These are phyloP conservation scores for Epichloe sibirici DNA, from an alignment of 2,329 filamentous ascomycete species.

Conservation along the genomic window DNA sequence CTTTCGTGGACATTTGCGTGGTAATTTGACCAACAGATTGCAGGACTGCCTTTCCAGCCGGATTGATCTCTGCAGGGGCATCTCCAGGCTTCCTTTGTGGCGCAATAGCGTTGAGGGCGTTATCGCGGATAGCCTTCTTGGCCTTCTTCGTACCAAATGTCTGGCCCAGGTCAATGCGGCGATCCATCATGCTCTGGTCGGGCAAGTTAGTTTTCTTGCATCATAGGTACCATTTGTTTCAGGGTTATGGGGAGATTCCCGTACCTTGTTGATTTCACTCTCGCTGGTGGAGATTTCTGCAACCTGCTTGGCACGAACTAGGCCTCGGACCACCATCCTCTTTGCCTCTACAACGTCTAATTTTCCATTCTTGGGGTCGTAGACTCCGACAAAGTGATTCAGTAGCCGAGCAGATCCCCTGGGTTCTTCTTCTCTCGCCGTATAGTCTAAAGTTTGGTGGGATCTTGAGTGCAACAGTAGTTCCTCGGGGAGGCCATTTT, in stretches of 20 bases:
- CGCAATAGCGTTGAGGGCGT: constrained; percentile 59
- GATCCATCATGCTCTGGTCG: constrained; percentile 43
- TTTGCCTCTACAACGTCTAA: constrained; percentile 51
- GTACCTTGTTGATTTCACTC: constrained; percentile 17
- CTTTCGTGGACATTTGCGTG: constrained; percentile 52
- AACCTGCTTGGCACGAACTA: constrained; percentile 43
- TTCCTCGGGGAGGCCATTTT: constrained; percentile 30
- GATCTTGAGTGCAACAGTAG: constrained; percentile 45
- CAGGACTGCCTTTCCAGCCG: constrained; percentile 48
- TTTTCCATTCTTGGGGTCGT: constrained; percentile 46
- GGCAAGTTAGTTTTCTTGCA: constrained; percentile 12
- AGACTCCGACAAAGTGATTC: constrained; percentile 54
- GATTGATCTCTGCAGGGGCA: constrained; percentile 37
- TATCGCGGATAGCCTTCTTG: constrained; percentile 60
- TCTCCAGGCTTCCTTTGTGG: constrained; percentile 24
- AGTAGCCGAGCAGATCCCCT: constrained; percentile 25
- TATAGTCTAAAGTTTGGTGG: constrained; percentile 48
- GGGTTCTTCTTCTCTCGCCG: constrained; percentile 35
- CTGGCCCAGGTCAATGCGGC: constrained; percentile 57
- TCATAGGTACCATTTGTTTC: neutral
- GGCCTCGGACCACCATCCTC: constrained; percentile 49
- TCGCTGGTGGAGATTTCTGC: constrained; percentile 32
- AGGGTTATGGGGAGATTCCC: neutral
- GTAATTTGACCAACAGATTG: constrained; percentile 49
- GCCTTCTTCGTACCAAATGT: constrained; percentile 81